phyloP scores from a whole-genome alignment of 306 rosid genomes.

The Ormosia emarginata region DNA sequence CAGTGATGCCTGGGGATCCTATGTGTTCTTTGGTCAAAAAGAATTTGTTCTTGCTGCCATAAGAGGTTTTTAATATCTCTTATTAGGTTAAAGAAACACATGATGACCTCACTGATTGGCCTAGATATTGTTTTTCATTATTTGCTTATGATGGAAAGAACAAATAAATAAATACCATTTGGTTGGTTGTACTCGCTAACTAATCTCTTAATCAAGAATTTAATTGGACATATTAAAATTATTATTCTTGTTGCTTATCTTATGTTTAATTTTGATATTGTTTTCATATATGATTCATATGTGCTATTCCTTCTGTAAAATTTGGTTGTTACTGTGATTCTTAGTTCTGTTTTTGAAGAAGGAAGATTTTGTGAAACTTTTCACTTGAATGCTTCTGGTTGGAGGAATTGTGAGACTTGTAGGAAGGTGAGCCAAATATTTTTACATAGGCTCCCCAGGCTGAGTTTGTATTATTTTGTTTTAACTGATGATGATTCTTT shows the following conservation, averaged over 20 bases:
- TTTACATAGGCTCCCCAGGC: not conserved
- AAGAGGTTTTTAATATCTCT: not conserved
- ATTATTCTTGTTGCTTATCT: not conserved
- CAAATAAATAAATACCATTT: not conserved
- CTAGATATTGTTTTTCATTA: not conserved
- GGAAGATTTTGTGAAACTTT: slow-evolving; percentile 93
- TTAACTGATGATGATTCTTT: slow-evolving; percentile 27
- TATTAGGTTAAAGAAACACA: not conserved
- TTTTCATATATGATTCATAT: not conserved
- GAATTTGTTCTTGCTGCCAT: not conserved
- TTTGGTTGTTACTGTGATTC: slow-evolving; percentile 37
- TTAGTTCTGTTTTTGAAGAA: slow-evolving; percentile 76
- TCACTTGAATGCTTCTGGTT: slow-evolving; percentile 79
- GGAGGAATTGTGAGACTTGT: slow-evolving; percentile 97
- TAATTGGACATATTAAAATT: not conserved
- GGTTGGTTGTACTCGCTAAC: not conserved
- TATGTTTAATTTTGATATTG: not conserved
- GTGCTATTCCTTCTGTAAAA: slow-evolving; percentile 12
- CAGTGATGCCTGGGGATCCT: not conserved
- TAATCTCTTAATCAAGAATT: not conserved
- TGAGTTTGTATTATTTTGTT: slow-evolving; percentile 7
- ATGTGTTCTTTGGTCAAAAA: not conserved
- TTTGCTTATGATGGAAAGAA: not conserved
- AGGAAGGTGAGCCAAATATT: slow-evolving; percentile 59
- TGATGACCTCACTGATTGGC: not conserved